Conservation (phyloP, 345 rosid genomes). For the Lumnitzera littorea region DNA sequence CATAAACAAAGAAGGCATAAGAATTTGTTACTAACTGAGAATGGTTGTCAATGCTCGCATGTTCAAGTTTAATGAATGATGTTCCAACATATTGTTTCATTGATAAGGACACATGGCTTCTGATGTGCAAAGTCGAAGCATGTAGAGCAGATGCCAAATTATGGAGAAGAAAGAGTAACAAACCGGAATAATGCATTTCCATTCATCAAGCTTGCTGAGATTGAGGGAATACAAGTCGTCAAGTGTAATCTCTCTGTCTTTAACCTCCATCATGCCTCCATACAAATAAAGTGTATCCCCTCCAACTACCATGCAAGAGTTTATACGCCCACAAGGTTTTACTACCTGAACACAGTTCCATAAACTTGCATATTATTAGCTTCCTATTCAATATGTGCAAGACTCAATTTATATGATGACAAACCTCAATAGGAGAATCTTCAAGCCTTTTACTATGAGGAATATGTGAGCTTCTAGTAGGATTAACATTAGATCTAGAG, state of each 20-base stretch:
- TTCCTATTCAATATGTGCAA: background rate
- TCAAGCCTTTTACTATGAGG: conserved; percentile 34
- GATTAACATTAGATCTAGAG: conserved; percentile 21
- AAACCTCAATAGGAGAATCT: conserved; percentile 63
- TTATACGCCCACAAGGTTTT: conserved; percentile 96
- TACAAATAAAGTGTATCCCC: conserved; percentile 81
- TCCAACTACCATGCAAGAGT: conserved; percentile 88
- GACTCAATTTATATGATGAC: conserved; percentile 8
- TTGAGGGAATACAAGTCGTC: conserved; percentile 91
- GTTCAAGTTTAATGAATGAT: no score
- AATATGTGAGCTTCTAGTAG: conserved; percentile 28
- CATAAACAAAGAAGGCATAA: no score
- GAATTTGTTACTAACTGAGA: no score
- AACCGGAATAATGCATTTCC: conserved; percentile 97
- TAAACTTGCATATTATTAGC: background rate
- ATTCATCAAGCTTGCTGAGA: conserved; percentile 95
- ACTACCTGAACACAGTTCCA: conserved; percentile 43
- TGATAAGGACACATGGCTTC: no score
- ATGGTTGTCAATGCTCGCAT: no score
- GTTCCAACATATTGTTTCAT: no score
- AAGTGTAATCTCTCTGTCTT: conserved; percentile 81
- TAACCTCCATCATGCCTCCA: conserved; percentile 98
- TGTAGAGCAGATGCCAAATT: no score
- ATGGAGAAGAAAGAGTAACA: conserved; percentile 21
- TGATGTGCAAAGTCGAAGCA: no score